Percentiles rank a stretch among this genome's conserved stretches.
phyloP scores from a whole-genome alignment of 2,329 filamentous ascomycete genomes.

The Chrysoporthe austroafricana region DNA sequence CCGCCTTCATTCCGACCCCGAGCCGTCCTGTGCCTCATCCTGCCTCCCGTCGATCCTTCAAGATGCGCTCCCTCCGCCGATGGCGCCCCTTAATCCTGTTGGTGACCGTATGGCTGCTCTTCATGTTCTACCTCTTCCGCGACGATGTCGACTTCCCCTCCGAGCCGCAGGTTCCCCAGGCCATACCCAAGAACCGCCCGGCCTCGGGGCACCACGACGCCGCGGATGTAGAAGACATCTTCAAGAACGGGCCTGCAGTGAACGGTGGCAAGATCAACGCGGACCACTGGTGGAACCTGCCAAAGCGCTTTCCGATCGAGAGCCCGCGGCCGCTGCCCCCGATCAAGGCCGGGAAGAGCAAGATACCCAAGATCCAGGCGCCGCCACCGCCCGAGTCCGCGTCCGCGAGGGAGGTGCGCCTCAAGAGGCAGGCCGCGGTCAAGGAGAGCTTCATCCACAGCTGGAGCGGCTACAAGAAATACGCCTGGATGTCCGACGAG shows the following conservation, averaged over 20 bases:
- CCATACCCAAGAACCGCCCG: constrained; percentile 14
- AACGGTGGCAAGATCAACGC: constrained; percentile 23
- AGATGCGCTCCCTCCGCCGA: constrained; percentile 26
- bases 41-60: neutral
- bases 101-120: constrained; percentile 25
- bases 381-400: constrained; percentile 53
- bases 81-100: constrained; percentile 28
- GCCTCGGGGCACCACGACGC: constrained; percentile 23
- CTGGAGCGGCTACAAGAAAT: constrained; percentile 63
- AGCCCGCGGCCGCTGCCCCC: constrained; percentile 42
- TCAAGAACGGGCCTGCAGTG: constrained; percentile 16
- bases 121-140: constrained; percentile 26
- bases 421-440: constrained; percentile 48
- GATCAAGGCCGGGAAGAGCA: neutral
- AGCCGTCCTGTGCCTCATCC: neutral
- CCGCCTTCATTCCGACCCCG: neutral
- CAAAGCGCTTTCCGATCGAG: constrained; percentile 41
- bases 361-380: constrained; percentile 61
- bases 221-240: constrained; percentile 15
- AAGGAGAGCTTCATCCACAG: constrained; percentile 56
- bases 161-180: constrained; percentile 26
- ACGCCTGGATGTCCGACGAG: constrained; percentile 69
- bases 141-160: constrained; percentile 21
- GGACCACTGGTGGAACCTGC: constrained; percentile 39
- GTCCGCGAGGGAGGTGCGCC: constrained; percentile 40